Conservation (phyloP, 2,329 filamentous ascomycete species). For the Xylaria polymorpha region DNA sequence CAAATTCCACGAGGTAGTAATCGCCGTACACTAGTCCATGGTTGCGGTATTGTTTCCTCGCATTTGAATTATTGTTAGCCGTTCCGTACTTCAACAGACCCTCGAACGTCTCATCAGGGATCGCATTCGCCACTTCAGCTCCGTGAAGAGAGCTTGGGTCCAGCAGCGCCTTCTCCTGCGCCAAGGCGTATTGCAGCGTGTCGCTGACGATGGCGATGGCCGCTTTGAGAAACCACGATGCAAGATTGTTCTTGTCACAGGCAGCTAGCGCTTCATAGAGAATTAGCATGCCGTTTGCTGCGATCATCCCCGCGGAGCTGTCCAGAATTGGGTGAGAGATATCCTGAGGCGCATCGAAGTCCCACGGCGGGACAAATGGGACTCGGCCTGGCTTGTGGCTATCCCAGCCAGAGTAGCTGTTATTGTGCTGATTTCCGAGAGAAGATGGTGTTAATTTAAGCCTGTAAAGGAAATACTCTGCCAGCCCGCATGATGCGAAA, state of each 20-base stretch:
- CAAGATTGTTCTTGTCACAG: background rate
- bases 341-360: slow-evolving; percentile 1
- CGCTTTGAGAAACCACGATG: background rate
- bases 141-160: background rate
- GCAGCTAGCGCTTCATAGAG: background rate
- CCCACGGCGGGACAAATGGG: background rate
- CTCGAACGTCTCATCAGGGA: background rate
- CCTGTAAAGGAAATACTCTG: slow-evolving; percentile 4
- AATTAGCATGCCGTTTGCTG: background rate
- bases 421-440: background rate
- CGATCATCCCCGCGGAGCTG: background rate
- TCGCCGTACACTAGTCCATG: slow-evolving; percentile 6
- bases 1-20: slow-evolving; percentile 1
- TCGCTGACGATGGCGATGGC: background rate
- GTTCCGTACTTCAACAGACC: background rate
- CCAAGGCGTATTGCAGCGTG: background rate
- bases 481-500: background rate
- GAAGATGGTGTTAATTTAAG: background rate
- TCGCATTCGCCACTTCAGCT: background rate
- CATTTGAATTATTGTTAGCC: background rate
- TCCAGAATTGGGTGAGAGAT: background rate
- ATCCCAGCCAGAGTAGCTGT: background rate
- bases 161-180: background rate
- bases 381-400: background rate
- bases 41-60: background rate